phyloP scores from a whole-genome alignment of 2,329 filamentous ascomycete species.

The Scorias spongiosa region DNA sequence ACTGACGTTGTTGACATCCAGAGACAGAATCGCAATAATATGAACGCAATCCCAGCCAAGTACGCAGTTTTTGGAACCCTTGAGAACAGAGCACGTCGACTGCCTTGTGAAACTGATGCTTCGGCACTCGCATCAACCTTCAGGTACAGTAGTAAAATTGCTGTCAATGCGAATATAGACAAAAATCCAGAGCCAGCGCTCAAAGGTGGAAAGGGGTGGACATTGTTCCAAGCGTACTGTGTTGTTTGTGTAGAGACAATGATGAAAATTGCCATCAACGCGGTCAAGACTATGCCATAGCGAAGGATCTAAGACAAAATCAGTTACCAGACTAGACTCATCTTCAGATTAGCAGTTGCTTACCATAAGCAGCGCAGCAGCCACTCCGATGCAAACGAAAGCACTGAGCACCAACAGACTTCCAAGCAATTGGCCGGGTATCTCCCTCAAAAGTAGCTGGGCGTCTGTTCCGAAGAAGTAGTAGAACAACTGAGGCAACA shows the following conservation, averaged over 20 bases:
- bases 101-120: neutral
- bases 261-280: conserved; percentile 23
- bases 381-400: conserved; percentile 12
- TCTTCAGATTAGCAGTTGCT: conserved; percentile 3
- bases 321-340: neutral
- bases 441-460: conserved; percentile 1
- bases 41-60: conserved; percentile 24
- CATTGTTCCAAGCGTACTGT: conserved; percentile 19
- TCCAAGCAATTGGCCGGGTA: conserved; percentile 23
- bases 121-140: conserved; percentile 8
- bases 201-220: conserved; percentile 16
- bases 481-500: conserved; percentile 13
- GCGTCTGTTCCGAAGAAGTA: conserved; percentile 23
- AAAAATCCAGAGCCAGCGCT: conserved; percentile 9
- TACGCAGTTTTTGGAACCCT: conserved; percentile 19
- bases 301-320: conserved; percentile 22
- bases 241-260: conserved; percentile 20
- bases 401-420: conserved; percentile 18
- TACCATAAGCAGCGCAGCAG: conserved; percentile 16
- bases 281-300: conserved; percentile 24
- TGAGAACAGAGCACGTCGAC: conserved; percentile 2
- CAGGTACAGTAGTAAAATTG: conserved; percentile 18
- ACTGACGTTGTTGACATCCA: conserved; percentile 26
- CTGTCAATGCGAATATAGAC: conserved; percentile 10
- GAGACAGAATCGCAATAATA: conserved; percentile 27